A percentile compares a stretch with the other conserved stretches of the same genome.
These are phyloP conservation scores for Brassica napus DNA, from an alignment of 345 rosid genomes.

Conservation along the genomic window Da-Ae NC_063448.1:52373501-52374000, in stretches of 20 bases:
- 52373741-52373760: slow-evolving; percentile 25
- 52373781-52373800: slow-evolving; percentile 79
- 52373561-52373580: slow-evolving; percentile 92
- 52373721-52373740: not conserved
- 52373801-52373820: slow-evolving; percentile 81
- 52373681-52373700: slow-evolving; percentile 71
- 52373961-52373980: not conserved
- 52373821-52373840: slow-evolving; percentile 77
- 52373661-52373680: slow-evolving; percentile 75
- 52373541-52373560: slow-evolving; percentile 90
- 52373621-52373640: slow-evolving; percentile 95
- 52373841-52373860: slow-evolving; percentile 85
- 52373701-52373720: slow-evolving; percentile 70
- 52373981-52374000: not conserved
- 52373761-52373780: slow-evolving; percentile 8
- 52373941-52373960: not conserved
- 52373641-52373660: slow-evolving; percentile 98
- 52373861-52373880: slow-evolving; percentile 80
- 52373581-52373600: slow-evolving; percentile 90
- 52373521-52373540: slow-evolving; percentile 91
- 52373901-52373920: slow-evolving; percentile 89
- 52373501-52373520: slow-evolving; percentile 92
- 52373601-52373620: slow-evolving; percentile 92
- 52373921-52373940: slow-evolving; percentile 42
- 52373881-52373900: slow-evolving; percentile 67